A percentile compares a stretch with the other conserved stretches of the same genome.
Evolutionary conservation across 176 grass and related monocot genomes (phyloP).

Genomic region (Pontederia crassipes): DNA sequence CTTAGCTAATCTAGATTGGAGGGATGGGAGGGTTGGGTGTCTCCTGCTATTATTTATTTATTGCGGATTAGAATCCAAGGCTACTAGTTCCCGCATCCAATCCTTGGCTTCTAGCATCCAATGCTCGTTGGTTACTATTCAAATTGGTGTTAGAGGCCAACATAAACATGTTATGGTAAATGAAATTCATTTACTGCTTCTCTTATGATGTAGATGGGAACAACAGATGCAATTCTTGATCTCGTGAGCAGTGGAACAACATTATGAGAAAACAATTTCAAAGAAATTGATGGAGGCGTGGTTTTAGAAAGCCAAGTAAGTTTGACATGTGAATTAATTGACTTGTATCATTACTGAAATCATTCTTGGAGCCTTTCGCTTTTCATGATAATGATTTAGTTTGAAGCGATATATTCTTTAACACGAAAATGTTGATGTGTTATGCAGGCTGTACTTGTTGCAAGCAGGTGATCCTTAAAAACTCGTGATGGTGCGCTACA

Average conservation of each 20-base stretch:
- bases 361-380: too few relatives aligned
- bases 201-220: slow-evolving; percentile 67
- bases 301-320: slow-evolving; percentile 95
- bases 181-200: neutral
- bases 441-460: slow-evolving; percentile 72
- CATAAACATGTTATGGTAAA: neutral
- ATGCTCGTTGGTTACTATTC: too few relatives aligned
- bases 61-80: too few relatives aligned
- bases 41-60: too few relatives aligned
- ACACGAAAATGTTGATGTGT: neutral
- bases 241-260: slow-evolving; percentile 95
- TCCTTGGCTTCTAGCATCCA: too few relatives aligned
- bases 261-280: slow-evolving; percentile 89
- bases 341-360: too few relatives aligned
- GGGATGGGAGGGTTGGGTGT: too few relatives aligned
- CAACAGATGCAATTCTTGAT: slow-evolving; percentile 90
- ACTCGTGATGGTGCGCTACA: slow-evolving; percentile 59
- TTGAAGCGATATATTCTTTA: too few relatives aligned
- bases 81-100: too few relatives aligned
- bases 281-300: slow-evolving; percentile 83
- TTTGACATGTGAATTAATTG: neutral
- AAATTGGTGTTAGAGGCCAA: too few relatives aligned
- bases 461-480: slow-evolving; percentile 65
- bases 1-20: too few relatives aligned
- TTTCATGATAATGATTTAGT: too few relatives aligned